Percentiles rank a stretch among this genome's conserved stretches.
These are phyloP conservation scores for Acanthamoeba healyi DNA, from an alignment of 208 protist species.

Conservation along the genomic window DNA sequence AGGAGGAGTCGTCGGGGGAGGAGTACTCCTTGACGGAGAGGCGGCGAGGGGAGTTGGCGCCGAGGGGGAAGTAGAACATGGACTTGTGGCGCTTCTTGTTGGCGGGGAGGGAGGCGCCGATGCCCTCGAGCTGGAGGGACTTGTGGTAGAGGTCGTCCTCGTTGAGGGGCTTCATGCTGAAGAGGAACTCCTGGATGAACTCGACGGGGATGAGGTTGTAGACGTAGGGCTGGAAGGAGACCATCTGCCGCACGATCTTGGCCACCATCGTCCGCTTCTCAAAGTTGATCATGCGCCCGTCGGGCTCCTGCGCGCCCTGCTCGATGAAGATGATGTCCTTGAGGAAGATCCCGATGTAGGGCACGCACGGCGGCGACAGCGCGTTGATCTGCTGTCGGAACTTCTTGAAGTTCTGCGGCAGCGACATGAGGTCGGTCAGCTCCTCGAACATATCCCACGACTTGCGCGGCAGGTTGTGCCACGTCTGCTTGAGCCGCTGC, in stretches of 20 bases:
- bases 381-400: slow-evolving; percentile 34
- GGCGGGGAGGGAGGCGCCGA: not conserved
- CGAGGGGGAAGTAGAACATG: slow-evolving; percentile 69
- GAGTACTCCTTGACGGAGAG: not conserved
- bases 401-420: slow-evolving; percentile 60
- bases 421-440: slow-evolving; percentile 61
- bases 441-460: slow-evolving; percentile 69
- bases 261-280: slow-evolving; percentile 72
- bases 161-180: slow-evolving; percentile 42
- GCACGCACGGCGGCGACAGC: slow-evolving; percentile 66
- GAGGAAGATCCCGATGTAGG: slow-evolving; percentile 75
- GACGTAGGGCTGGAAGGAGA: slow-evolving; percentile 58
- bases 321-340: slow-evolving; percentile 76
- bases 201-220: slow-evolving; percentile 72
- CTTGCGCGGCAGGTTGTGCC: slow-evolving; percentile 30
- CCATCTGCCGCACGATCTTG: slow-evolving; percentile 53
- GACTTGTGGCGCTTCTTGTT: slow-evolving; percentile 59
- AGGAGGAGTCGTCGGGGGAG: not conserved
- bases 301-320: slow-evolving; percentile 41
- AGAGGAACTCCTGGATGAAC: slow-evolving; percentile 73
- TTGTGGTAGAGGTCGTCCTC: slow-evolving; percentile 58
- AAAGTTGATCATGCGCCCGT: slow-evolving; percentile 81
- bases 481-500: slow-evolving; percentile 76
- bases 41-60: not conserved
- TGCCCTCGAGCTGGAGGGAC: slow-evolving; percentile 51